Base-by-base conservation (phyloP, 768 basidiomycete species). In the Auricularia heimuer region DNA sequence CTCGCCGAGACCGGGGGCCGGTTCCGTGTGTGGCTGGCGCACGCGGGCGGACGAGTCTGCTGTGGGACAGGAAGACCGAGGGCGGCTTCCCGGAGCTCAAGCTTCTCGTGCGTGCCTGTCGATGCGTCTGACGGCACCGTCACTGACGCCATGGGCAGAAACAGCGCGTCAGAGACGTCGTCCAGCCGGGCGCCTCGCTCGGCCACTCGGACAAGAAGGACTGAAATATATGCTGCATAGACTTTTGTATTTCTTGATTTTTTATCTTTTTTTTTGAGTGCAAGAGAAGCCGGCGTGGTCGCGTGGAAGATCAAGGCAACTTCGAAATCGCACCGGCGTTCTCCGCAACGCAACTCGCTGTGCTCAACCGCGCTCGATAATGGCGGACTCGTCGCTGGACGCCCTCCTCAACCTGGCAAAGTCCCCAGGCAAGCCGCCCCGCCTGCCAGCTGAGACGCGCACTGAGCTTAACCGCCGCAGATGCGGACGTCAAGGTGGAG, bases 81-180 rank as follows among this genome's bases (percentile, higher is more conserved):
- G 92, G 91, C 47, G 90, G 92, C 1, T 98, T 98, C 71, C 95
- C 95, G 0, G 95, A 97, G 76, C 77, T 94, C 67, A 95, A 93
- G 75, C 79, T 82, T 29, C 77, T 94, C 72, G 92, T 92, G 71
- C 72, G 87, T 77, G 4, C 54, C 14, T 60, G 21, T 29, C 4
- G 24, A 14, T 34, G 29, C 10, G 4, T 60, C 6, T 10, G 24
- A 24, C 10, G 12, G 34, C 56, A 7, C 29, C 18, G 24, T 29
- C 16, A 14, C 34, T 14, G 56, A 42, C 24, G 24, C 24, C 29
- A 34, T 34, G 29, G 24, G 1, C 74, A 96, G 89, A 98, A 98
- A 76, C 95, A 96, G 72, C 83, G 89, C 61, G 84, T 97, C 68
- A 83, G 95, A 44, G 91, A 97, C 75, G 73, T 81, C 34, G 75